Evolutionary conservation across 2,329 filamentous ascomycete genomes (phyloP), one percentile per base, ranked within the genome.

Genomic region (Fusarium sacchari): DNA sequence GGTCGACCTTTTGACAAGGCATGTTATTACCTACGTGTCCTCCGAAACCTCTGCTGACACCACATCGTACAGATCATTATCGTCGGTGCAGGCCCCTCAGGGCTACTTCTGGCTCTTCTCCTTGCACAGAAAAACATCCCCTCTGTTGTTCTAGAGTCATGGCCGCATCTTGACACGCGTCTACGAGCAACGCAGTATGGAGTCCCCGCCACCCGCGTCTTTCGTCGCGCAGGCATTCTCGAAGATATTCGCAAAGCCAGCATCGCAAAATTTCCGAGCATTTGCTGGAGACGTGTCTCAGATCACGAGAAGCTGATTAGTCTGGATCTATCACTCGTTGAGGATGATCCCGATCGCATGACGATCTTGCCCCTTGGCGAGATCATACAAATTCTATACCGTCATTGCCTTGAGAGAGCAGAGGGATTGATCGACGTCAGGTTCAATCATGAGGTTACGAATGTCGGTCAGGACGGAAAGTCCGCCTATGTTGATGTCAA

Each of bases 281-380:
- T 65, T 1, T 65, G 62, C 5, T 65, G 62, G 62, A 63, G 62
- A 24, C 39, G 62, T 1, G 62, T 65, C 3, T 52, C 58, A 18
- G 58, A 65, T 14, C 34, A 49, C 4, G 20, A 63, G 36, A 64
- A 62, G 22, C 14, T 64, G 3, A 64, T 65, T 7, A 46, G 62
- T 28, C 58, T 65, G 3, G 46, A 65, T 1, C 58, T 65, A 1
- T 65, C 58, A 6, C 62, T 65, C 4, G 62, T 65, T 2, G 58
- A 65, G 14, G 62, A 65, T 32, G 39, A 65, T 34, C 46, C 58
- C 9, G 62, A 65, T 46, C 46, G 58, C 12, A 65, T 63, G 62
- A 63, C 62, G 0, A 65, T 65, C 0, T 22, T 63, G 0, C 58
- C 62, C 4, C 58, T 65, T 3, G 62, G 62, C 0, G 44, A 65